These are phyloP conservation scores for Thelephora terrestris DNA, from an alignment of 1,284 basidiomycete genomes.

Conservation along the genomic window DNA sequence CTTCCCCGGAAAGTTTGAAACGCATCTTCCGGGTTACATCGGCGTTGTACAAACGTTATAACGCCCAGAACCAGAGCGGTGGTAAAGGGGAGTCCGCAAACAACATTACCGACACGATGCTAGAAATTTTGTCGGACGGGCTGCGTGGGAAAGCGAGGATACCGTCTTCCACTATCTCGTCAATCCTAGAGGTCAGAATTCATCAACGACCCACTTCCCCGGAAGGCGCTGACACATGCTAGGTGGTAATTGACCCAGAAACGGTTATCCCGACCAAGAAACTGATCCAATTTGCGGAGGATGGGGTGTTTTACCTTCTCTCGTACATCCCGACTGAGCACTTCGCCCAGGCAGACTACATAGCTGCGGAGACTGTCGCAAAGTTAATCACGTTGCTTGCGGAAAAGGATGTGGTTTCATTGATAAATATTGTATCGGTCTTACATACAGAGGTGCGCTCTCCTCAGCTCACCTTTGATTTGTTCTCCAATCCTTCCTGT, in stretches of 20 bases:
- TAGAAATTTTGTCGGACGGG: constrained; percentile 47
- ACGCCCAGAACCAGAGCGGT: constrained; percentile 12
- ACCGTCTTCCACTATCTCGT: constrained; percentile 35
- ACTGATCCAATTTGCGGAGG: constrained; percentile 24
- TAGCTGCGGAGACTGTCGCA: constrained; percentile 39
- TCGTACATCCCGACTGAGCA: constrained; percentile 34
- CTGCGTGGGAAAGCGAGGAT: constrained; percentile 43
- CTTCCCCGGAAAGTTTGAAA: constrained; percentile 35
- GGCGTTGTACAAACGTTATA: constrained; percentile 22
- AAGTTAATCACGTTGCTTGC: constrained; percentile 41
- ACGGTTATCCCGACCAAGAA: background rate
- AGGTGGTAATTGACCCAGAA: background rate
- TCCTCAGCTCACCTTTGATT: background rate
- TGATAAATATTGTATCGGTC: constrained; percentile 23
- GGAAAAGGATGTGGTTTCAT: constrained; percentile 25
- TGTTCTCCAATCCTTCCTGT: background rate
- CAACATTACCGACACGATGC: constrained; percentile 34
- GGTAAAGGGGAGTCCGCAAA: constrained; percentile 23
- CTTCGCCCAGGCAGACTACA: constrained; percentile 40
- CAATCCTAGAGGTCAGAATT: constrained; percentile 39
- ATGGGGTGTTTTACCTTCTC: constrained; percentile 43
- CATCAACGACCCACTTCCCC: background rate
- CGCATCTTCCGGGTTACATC: constrained; percentile 41
- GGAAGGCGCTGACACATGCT: background rate
- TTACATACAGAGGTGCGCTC: constrained; percentile 23